Base-by-base conservation (phyloP, 202 grass and related monocot species). In the Panicum hallii region DNA sequence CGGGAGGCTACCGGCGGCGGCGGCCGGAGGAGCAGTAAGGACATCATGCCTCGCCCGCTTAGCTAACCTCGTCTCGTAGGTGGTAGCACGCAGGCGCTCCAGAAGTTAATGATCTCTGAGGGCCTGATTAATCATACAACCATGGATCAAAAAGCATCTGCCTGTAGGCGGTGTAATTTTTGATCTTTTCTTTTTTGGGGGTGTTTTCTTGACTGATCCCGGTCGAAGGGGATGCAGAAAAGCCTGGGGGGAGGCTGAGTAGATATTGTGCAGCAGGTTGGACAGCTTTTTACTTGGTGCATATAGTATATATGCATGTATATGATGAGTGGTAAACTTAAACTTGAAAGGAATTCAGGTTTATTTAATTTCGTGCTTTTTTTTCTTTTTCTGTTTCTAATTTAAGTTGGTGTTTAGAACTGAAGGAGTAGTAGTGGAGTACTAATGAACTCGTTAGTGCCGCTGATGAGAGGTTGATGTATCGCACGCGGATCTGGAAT, bases 201-300 rank as follows among this genome's bases (percentile, higher is more conserved):
- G 43, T 60, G 54, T 77, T 55, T 88, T 84, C 84, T 80, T 20
- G 23, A 15, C 85, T 82, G 63, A 80, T 87, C 80, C 89, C 64
- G 78, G 8, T 53, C 41, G 67, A 19, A 71, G 52, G 73, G 84
- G 79, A 75, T 87, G 41, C 84, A 77, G 11, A 64, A 38, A 87
- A 69, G 52, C 20, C 60, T 19, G 50, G 8, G 48, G 1, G 52
- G 54, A 76, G 20, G 14, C 53, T 63, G 69, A 75, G 70, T 84
- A 80, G 69, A 84, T 90, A 69, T 69, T 87, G 89, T 87, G 81
- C 76, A 90, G 89, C 76, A 73, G 84, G 70, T 45, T 77, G 63
- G 83, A 40, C 60, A 75, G 62, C 71, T 76, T 90, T 82, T 82
- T 74, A 77, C 49, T 74, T 20, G 16, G 70, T 84, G 63, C 55